Base-by-base conservation (phyloP, 2,329 filamentous ascomycete species). In the Cordyceps tenuipes region DNA sequence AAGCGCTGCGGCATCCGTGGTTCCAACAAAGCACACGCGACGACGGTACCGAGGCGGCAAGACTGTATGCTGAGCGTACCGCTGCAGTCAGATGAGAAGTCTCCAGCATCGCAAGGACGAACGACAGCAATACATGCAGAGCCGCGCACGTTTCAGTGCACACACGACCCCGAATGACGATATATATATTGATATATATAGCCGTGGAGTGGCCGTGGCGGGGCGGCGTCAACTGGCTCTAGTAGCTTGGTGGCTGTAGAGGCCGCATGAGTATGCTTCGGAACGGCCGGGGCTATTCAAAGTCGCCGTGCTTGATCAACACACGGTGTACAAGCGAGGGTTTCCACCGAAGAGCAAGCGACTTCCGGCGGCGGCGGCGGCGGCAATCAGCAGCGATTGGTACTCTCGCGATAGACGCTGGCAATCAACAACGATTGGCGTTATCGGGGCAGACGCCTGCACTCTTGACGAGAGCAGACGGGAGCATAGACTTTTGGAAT, bases 1-100 rank as follows among this genome's bases (percentile, higher is more conserved):
- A 84, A 64, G 83, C 83, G 13, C 71, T 86, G 43, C 77, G 81
- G 54, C 83, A 86, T 63, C 79, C 80, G 2, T 86, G 82, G 82
- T 85, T 86, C 70, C 79, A 79, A 63, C 82, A 85, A 66, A 68
- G 74, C 13, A 77, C 80, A 7, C 74, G 77, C 12, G 55, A 58
- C 23, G 60, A 61, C 21, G 59, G 59, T 31, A 61, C 59, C 26
- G 59, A 61, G 23, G 59, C 59, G 39, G 59, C 59, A 10, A 61
- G 59, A 23, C 53, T 61, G 21, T 31, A 53, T 19, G 57, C 57
- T 12, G 49, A 60, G 50, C 57, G 57, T 29, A 21, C 31, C 13
- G 47, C 57, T 43, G 43, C 34, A 6, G 41, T 43, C 13, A 54
- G 50, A 54, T 60, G 57, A 60, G 13, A 43, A 15, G 13, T 15